Conservation (phyloP, 345 rosid genomes). For the Ceriops decandra region DNA sequence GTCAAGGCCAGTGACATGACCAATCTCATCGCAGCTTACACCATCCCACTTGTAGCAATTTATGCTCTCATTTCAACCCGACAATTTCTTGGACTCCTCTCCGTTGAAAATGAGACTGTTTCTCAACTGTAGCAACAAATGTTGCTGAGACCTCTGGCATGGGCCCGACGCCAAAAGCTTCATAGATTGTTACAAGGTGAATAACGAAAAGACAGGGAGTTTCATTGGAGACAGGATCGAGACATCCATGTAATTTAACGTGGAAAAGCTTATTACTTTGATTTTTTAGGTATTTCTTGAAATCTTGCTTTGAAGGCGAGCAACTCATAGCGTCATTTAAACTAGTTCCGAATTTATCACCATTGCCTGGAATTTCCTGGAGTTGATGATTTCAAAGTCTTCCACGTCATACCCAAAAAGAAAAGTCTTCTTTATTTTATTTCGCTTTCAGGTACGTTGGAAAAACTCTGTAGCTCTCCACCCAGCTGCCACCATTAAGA, state of each 20-base stretch:
- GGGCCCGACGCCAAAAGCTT: constrained; percentile 18
- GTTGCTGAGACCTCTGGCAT: constrained; percentile 37
- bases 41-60: constrained; percentile 46
- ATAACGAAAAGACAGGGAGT: constrained; percentile 2
- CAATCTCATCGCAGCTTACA: constrained; percentile 35
- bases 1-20: constrained; percentile 36
- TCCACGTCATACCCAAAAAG: too few relatives aligned
- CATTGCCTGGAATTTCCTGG: too few relatives aligned
- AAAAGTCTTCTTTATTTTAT: too few relatives aligned
- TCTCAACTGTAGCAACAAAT: constrained; percentile 33
- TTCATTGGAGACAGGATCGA: constrained; percentile 11
- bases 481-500: too few relatives aligned
- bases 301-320: too few relatives aligned
- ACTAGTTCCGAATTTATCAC: too few relatives aligned
- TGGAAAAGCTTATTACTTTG: not conserved
- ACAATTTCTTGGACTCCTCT: constrained; percentile 9
- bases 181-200: not conserved
- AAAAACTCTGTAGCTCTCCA: too few relatives aligned
- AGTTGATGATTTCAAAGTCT: too few relatives aligned
- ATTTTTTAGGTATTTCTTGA: not conserved
- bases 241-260: constrained; percentile 1
- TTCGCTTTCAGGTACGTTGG: too few relatives aligned
- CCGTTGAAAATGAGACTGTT: constrained; percentile 18
- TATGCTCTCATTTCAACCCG: constrained; percentile 24
- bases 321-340: too few relatives aligned